Conservation (phyloP, 305 asterid genomes). For the Solanum hybrid region DNA sequence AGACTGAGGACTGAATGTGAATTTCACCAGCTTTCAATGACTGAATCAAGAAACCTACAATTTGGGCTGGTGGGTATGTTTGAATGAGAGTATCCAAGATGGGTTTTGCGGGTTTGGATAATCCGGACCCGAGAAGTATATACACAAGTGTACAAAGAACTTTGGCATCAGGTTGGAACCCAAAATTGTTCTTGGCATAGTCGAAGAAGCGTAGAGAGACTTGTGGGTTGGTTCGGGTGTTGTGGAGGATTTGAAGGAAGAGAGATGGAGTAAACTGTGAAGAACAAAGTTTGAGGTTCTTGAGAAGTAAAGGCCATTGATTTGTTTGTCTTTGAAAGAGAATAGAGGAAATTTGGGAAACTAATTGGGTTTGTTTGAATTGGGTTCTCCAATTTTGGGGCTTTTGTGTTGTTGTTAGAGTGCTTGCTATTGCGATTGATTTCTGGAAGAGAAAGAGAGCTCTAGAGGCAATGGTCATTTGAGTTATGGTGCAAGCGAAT, state of each 20-base stretch:
- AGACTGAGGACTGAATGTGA: conserved; percentile 17
- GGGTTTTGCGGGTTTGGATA: conserved; percentile 35
- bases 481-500: neutral
- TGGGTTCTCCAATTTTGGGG: conserved; percentile 40
- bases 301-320: conserved; percentile 60
- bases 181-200: conserved; percentile 42
- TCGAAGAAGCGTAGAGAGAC: conserved; percentile 51
- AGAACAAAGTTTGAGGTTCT: conserved; percentile 34
- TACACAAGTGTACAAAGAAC: conserved; percentile 36
- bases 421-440: neutral
- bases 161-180: conserved; percentile 48
- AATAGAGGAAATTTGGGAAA: conserved; percentile 50
- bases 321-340: conserved; percentile 57
- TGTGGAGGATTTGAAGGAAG: conserved; percentile 47
- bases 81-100: conserved; percentile 41
- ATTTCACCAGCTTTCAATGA: conserved; percentile 21
- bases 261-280: conserved; percentile 40
- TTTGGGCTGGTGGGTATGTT: conserved; percentile 31
- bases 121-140: conserved; percentile 40
- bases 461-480: neutral
- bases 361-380: conserved; percentile 34
- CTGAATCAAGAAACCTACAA: conserved; percentile 34
- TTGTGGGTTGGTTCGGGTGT: conserved; percentile 36
- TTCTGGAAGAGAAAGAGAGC: neutral
- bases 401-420: neutral